Conservation (phyloP, 352 stramenopile genomes). For the Phytophthora melonis region DNA sequence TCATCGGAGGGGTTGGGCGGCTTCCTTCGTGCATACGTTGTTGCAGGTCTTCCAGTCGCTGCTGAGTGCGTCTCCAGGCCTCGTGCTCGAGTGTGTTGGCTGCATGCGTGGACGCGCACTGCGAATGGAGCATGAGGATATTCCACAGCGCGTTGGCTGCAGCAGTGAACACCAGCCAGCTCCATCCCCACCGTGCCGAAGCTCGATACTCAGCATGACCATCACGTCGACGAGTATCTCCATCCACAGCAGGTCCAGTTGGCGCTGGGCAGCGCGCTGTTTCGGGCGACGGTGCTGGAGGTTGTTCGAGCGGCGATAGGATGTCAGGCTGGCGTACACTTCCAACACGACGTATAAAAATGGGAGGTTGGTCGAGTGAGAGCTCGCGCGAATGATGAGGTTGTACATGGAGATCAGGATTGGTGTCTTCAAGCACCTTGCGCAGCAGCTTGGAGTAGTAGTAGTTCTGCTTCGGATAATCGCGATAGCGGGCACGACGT, state of each 20-base stretch:
- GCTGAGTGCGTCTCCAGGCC: not conserved
- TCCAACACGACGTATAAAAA: not conserved
- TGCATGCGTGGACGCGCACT: not conserved
- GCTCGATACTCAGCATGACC: not conserved
- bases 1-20: not conserved
- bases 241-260: constrained; percentile 1
- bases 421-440: not conserved
- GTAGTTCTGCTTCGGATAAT: not conserved
- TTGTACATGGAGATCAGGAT: constrained; percentile 3
- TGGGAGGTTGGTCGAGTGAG: not conserved
- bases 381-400: not conserved
- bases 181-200: not conserved
- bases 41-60: not conserved
- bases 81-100: not conserved
- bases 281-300: not conserved
- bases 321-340: not conserved
- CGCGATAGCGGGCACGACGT: not conserved
- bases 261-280: not conserved
- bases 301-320: not conserved
- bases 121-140: not conserved
- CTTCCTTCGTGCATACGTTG: not conserved
- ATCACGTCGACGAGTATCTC: constrained; percentile 1
- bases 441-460: not conserved
- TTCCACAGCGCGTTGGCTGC: not conserved
- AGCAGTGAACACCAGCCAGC: not conserved